Percentiles rank a stretch among this genome's conserved stretches.
phyloP scores from a whole-genome alignment of 1,284 basidiomycete genomes.

The Cryptococcus maquisensis region DNA sequence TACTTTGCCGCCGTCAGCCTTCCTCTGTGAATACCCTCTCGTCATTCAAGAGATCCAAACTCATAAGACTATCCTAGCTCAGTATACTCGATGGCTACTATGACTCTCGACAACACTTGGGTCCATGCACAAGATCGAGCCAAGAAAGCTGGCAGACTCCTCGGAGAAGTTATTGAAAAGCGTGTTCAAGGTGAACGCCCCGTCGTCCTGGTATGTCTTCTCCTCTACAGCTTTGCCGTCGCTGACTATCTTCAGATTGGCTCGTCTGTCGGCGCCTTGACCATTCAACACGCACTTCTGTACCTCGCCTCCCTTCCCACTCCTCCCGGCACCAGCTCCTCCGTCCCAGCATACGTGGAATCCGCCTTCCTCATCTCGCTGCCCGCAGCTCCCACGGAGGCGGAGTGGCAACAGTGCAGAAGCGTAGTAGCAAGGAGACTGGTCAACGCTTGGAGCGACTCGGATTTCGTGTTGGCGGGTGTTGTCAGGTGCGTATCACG shows the following conservation, averaged over 20 bases:
- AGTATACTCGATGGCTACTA: slow-evolving; percentile 42
- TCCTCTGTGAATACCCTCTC: slow-evolving; percentile 44
- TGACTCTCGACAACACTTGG: slow-evolving; percentile 50
- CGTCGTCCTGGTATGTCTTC: slow-evolving; percentile 48
- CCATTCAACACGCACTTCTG: slow-evolving; percentile 53
- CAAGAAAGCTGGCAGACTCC: slow-evolving; percentile 53
- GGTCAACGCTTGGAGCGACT: slow-evolving; percentile 52
- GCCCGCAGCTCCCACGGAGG: slow-evolving; percentile 49
- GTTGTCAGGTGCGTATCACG: slow-evolving; percentile 46
- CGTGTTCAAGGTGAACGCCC: slow-evolving; percentile 57
- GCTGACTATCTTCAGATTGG: slow-evolving; percentile 48
- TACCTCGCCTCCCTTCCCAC: slow-evolving; percentile 49
- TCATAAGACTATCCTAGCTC: slow-evolving; percentile 20
- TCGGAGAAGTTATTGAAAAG: slow-evolving; percentile 56
- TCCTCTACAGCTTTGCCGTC: background rate
- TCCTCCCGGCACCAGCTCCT: slow-evolving; percentile 22
- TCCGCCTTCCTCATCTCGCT: slow-evolving; percentile 53
- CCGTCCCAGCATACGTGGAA: slow-evolving; percentile 52
- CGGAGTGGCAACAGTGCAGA: slow-evolving; percentile 51
- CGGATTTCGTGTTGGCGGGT: slow-evolving; percentile 54
- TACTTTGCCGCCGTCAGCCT: slow-evolving; percentile 55
- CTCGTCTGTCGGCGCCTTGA: slow-evolving; percentile 54
- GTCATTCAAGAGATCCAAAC: slow-evolving; percentile 14
- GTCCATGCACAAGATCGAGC: slow-evolving; percentile 51
- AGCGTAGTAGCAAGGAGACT: slow-evolving; percentile 51